Base-by-base conservation (phyloP, 2,329 filamentous ascomycete genomes). In the Aspergillus sergii region DNA sequence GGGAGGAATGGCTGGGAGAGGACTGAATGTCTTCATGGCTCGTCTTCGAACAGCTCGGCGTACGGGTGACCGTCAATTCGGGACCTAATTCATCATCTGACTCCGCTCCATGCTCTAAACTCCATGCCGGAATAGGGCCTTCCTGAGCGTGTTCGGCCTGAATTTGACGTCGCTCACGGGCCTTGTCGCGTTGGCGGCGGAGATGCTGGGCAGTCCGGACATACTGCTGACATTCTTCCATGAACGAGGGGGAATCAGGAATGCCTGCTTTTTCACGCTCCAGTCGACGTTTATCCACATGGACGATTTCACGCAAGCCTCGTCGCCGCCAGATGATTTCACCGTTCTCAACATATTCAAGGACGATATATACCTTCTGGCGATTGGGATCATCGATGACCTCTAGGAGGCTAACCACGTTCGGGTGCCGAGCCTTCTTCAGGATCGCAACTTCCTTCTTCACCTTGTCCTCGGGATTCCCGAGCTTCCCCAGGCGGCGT, bases 371-470 rank as follows among this genome's bases (percentile, higher is more conserved):
- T 66, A 99, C 97, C 81, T 99, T 99, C 81, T 96, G 95, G 63
- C 93, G 88, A 72, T 93, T 92, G 1, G 94, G 94, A 75, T 99
- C 95, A 76, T 99, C 95, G 72, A 99, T 98, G 72, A 99, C 94
- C 80, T 99, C 95, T 67, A 98, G 86, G 45, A 99, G 84, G 71
- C 92, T 94, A 66, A 99, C 95, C 46, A 99, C 92, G 73, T 99
- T 97, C n/a, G 92, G 90, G 77, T 99, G 95, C 34, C 94, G 90
- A 59, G 96, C 96, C 82, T 99, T 99, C 79, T 99, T 99, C 72
- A 99, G 84, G 62, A 99, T 98, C 74, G 95, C 95, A 67, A 99
- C 96, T 81, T 99, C 95, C 75, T 91, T 91, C 81, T 97, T 97
- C 61, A 94, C 90, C 74, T 91, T 91, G 68, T 85, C 83, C 73